A percentile compares a stretch with the other conserved stretches of the same genome.
Evolutionary conservation across 495 filamentous ascomycete genomes (phyloP).

Genomic region (Astrothelium subdiscretum): DNA sequence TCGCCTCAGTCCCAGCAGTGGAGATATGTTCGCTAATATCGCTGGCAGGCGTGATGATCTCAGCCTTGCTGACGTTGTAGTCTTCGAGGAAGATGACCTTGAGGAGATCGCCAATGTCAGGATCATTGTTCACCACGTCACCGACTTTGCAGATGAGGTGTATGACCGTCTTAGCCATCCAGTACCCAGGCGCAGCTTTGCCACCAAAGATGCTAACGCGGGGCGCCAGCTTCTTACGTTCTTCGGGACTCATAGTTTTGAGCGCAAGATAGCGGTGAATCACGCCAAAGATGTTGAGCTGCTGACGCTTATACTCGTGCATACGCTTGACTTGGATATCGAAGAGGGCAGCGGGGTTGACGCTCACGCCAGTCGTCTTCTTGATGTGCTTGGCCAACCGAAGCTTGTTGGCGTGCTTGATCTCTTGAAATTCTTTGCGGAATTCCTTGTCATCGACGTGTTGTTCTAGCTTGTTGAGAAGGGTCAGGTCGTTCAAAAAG

Average conservation of each 20-base stretch:
- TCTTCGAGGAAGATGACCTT: constrained; percentile 97
- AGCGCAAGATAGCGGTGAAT: constrained; percentile 89
- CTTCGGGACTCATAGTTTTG: constrained; percentile 71
- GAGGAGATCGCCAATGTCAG: constrained; percentile 81
- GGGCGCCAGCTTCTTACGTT: constrained; percentile 80
- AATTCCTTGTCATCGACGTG: constrained; percentile 78
- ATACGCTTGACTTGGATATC: constrained; percentile 98
- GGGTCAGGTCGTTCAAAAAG: constrained; percentile 79
- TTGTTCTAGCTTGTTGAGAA: constrained; percentile 69
- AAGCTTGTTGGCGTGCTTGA: constrained; percentile 71
- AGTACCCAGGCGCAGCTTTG: constrained; percentile 95
- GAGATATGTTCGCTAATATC: constrained; percentile 99
- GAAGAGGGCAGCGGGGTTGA: constrained; percentile 82
- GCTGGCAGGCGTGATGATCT: constrained; percentile 87
- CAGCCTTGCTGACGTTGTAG: constrained; percentile 98
- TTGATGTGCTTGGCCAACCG: constrained; percentile 86
- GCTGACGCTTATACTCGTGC: constrained; percentile 98
- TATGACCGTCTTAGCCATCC: constrained; percentile 99
- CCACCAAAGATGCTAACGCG: constrained; percentile 95
- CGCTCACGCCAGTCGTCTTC: constrained; percentile 58
- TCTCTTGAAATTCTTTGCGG: constrained; percentile 81
- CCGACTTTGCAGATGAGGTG: constrained; percentile 91
- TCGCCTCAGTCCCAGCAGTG: constrained; percentile 83
- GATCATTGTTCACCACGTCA: constrained; percentile 80
- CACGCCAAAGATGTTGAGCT: constrained; percentile 96